Conservation (phyloP, 1,284 basidiomycete genomes). For the Rhodofomes roseus region DNA sequence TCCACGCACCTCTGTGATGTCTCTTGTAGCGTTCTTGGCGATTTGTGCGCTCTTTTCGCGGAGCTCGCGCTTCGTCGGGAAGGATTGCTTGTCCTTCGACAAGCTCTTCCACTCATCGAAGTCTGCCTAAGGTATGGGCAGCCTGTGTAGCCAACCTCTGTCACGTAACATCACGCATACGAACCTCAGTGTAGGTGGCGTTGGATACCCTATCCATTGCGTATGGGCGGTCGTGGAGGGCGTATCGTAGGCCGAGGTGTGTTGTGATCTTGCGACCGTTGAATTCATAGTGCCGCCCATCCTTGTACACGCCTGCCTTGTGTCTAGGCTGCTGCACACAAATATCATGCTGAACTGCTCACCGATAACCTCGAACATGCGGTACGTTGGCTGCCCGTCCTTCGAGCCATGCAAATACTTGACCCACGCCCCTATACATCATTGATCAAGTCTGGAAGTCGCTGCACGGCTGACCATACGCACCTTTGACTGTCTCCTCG, state of each 20-base stretch:
- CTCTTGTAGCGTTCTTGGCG: conserved; percentile 50
- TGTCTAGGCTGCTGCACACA: neutral
- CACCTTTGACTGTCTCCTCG: conserved; percentile 74
- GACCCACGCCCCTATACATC: conserved; percentile 69
- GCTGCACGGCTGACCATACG: conserved; percentile 16
- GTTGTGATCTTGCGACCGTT: conserved; percentile 63
- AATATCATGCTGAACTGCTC: conserved; percentile 24
- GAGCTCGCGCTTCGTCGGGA: conserved; percentile 63
- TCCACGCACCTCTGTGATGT: conserved; percentile 70
- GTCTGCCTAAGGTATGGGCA: conserved; percentile 52
- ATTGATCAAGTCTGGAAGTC: conserved; percentile 20
- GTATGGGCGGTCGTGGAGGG: conserved; percentile 54
- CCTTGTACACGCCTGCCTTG: conserved; percentile 44
- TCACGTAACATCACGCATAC: conserved; percentile 20
- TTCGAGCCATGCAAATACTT: conserved; percentile 67
- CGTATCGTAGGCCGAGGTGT: conserved; percentile 68
- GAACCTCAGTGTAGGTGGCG: conserved; percentile 51
- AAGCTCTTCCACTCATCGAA: conserved; percentile 58
- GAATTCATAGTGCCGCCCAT: conserved; percentile 70
- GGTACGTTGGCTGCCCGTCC: conserved; percentile 63
- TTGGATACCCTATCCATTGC: conserved; percentile 85
- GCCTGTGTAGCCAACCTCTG: neutral
- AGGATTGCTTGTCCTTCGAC: conserved; percentile 43
- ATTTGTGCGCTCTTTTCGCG: conserved; percentile 66
- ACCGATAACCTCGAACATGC: conserved; percentile 79